Base-by-base conservation (phyloP, 768 basidiomycete genomes). In the Cystobasidiopsis lactophilus region DNA sequence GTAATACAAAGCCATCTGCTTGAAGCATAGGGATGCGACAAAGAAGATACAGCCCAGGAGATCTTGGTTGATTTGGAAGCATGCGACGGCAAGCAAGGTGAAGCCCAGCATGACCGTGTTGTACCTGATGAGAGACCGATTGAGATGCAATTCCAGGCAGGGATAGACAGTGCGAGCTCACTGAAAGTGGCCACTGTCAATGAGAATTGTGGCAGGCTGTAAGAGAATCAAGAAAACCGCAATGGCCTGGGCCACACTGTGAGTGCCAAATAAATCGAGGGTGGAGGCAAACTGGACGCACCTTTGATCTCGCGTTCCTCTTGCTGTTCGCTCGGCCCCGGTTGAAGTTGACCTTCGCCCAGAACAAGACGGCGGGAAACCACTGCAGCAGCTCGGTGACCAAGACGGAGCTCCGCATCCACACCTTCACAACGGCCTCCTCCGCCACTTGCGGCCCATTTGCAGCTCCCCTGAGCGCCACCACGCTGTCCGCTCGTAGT, bases 1-100 rank as follows among this genome's bases (percentile, higher is more conserved):
- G 63, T 88, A 96, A 64, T 93, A 91, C 26, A 93, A 69, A 2
- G 84, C 80, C 88, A 95, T 93, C 63, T 95, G 89, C 66, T 93
- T 93, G 72, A 91, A 89, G 2, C 80, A 75, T 19, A 96, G 73
- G 57, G 82, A 81, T n/a, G 78, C 69, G 4, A 85, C 80, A 59
- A 95, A 91, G 53, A 71, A 76, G 16, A 83, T 63, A 3, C 85
- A 82, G 4, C 82, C 91, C 1, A 78, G 57, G 2, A 81, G 65
- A 63, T 95, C 89, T 19, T 73, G 71, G 2, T 75, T 80, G 2
- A 62, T 65, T 1, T 78, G 75, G 40, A 91, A 82, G 58, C 74
- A 75, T 58, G 78, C 75, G 35, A 88, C 64, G 0, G 83, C 70
- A 24, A 54, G 50, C 0, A 63, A 57, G 21, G 58, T 69, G 69